Conservation (phyloP, 2,329 filamentous ascomycete genomes). For the Exserohilum rostratum region DNA sequence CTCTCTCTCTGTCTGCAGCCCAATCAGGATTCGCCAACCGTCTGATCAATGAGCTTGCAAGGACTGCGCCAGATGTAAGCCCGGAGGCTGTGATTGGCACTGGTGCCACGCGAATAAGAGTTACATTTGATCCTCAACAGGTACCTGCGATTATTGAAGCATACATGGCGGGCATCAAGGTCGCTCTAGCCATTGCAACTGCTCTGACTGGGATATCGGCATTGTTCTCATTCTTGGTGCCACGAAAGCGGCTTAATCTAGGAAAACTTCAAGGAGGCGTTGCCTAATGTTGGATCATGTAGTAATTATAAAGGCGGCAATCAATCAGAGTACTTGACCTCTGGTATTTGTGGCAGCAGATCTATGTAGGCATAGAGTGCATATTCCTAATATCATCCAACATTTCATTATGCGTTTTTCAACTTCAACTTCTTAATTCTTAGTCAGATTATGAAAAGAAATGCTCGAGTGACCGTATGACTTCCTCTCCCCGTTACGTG, state of each 20-base stretch:
- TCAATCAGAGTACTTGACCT: too few species aligned
- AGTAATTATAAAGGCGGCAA: too few species aligned
- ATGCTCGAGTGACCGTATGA: too few species aligned
- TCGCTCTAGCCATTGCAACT: background rate
- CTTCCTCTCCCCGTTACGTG: too few species aligned
- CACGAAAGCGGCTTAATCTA: slow-evolving; percentile 1
- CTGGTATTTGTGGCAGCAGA: too few species aligned
- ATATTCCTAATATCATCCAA: too few species aligned
- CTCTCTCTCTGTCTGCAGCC: background rate
- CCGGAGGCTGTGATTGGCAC: background rate
- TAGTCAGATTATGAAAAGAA: too few species aligned
- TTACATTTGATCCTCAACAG: background rate
- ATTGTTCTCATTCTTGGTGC: background rate
- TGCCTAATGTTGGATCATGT: background rate
- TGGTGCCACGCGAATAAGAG: background rate
- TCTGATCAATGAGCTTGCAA: background rate
- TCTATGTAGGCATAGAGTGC: too few species aligned
- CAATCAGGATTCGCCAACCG: background rate
- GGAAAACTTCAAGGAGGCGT: background rate
- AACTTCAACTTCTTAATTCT: too few species aligned
- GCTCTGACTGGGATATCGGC: slow-evolving; percentile 3
- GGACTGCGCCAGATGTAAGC: background rate
- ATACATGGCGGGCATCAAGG: background rate
- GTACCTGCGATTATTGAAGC: background rate
- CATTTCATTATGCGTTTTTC: too few species aligned